Percentiles rank a stretch among this genome's conserved stretches.
Conservation (phyloP, 805 yeast species). For the Cyberlindnera amylophila region DNA sequence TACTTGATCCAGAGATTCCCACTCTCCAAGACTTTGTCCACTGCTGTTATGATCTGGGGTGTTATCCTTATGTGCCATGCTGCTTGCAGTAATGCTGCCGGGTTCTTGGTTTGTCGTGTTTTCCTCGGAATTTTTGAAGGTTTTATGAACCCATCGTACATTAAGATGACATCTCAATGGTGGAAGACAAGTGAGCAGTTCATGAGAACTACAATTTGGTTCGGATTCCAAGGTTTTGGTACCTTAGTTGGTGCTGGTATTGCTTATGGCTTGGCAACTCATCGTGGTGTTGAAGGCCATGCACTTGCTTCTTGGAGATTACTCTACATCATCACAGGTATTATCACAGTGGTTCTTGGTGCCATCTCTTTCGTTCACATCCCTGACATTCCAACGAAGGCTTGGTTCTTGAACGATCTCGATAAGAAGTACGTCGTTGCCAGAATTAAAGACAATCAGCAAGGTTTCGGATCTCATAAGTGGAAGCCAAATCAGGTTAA, state of each 20-base stretch:
- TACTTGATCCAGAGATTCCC: slow-evolving; percentile 51
- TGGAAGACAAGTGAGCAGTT: slow-evolving; percentile 46
- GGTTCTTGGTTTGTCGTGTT: slow-evolving; percentile 45
- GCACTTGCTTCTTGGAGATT: slow-evolving; percentile 55
- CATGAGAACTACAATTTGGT: slow-evolving; percentile 40
- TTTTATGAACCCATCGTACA: slow-evolving; percentile 52
- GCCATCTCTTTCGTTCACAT: slow-evolving; percentile 42
- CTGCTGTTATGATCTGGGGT: slow-evolving; percentile 59
- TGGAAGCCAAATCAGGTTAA: slow-evolving; percentile 51
- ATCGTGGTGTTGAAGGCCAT: slow-evolving; percentile 31
- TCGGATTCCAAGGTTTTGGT: slow-evolving; percentile 44
- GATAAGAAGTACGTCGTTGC: slow-evolving; percentile 46
- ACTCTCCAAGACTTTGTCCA: slow-evolving; percentile 46
- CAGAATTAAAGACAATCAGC: slow-evolving; percentile 49
- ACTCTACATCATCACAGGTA: slow-evolving; percentile 56
- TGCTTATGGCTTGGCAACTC: slow-evolving; percentile 47
- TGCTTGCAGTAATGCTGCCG: slow-evolving; percentile 34
- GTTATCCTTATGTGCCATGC: slow-evolving; percentile 47
- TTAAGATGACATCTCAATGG: slow-evolving; percentile 53
- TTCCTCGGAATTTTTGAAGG: slow-evolving; percentile 50
- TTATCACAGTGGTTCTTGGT: slow-evolving; percentile 52
- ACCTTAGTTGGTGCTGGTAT: slow-evolving; percentile 46
- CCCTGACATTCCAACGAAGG: slow-evolving; percentile 53
- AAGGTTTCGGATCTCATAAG: slow-evolving; percentile 52
- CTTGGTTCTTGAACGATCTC: slow-evolving; percentile 42